phyloP scores from a whole-genome alignment of 108 stramenopile species.

The Chaetoceros tenuissimus region DNA sequence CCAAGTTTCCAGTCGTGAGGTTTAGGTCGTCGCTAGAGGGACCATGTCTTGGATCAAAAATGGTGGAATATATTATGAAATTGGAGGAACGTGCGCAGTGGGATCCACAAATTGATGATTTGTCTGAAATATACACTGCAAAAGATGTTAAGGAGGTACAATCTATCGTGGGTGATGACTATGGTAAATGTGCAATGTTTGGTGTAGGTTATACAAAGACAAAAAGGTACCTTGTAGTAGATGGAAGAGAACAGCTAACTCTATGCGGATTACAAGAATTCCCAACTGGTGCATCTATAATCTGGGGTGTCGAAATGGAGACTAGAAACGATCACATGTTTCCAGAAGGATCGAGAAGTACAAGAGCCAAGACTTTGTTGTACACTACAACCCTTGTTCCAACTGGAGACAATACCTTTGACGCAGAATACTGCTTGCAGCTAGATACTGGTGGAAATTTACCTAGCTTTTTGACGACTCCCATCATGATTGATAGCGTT shows the following conservation, averaged over 20 bases:
- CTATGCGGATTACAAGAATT: slow-evolving; percentile 35
- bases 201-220: slow-evolving; percentile 37
- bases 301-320: slow-evolving; percentile 34
- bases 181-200: slow-evolving; percentile 19
- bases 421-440: slow-evolving; percentile 33
- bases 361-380: slow-evolving; percentile 23
- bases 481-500: slow-evolving; percentile 23
- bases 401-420: slow-evolving; percentile 22
- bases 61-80: slow-evolving; percentile 57
- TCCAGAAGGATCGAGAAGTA: slow-evolving; percentile 8
- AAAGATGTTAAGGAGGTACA: too few species aligned
- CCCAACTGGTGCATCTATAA: slow-evolving; percentile 16
- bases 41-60: slow-evolving; percentile 40
- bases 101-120: slow-evolving; percentile 52
- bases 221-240: slow-evolving; percentile 24
- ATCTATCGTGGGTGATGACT: too few species aligned
- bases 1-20: slow-evolving; percentile 40
- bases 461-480: slow-evolving; percentile 30
- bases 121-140: slow-evolving; percentile 46
- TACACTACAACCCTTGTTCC: slow-evolving; percentile 32
- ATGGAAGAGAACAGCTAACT: slow-evolving; percentile 36
- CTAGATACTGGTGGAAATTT: slow-evolving; percentile 30
- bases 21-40: slow-evolving; percentile 48
- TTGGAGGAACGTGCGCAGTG: slow-evolving; percentile 40
- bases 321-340: slow-evolving; percentile 30